Percentiles rank a stretch among this genome's conserved stretches.
phyloP scores from a whole-genome alignment of 1,139 yeast species.

The Suhomyces taliae region DNA sequence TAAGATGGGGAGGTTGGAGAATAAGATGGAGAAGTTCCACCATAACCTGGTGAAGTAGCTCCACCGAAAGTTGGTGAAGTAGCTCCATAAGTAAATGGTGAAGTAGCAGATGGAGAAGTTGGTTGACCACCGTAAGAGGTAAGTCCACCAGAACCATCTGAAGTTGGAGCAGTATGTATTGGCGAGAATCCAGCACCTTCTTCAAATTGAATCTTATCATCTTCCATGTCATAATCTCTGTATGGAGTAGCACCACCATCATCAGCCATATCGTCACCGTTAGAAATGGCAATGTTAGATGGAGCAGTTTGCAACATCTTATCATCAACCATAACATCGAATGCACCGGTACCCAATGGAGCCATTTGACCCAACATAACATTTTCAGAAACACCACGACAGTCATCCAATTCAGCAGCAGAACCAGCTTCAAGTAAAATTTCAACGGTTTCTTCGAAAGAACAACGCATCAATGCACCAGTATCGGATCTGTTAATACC shows the following conservation, averaged over 20 bases:
- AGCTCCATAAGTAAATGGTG: constrained; percentile 50
- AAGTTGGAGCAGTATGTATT: constrained; percentile 80
- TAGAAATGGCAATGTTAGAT: constrained; percentile 46
- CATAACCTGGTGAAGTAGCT: constrained; percentile 64
- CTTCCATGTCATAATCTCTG: constrained; percentile 76
- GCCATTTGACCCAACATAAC: constrained; percentile 98
- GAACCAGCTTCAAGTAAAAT: constrained; percentile 97
- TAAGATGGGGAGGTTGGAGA: constrained; percentile 49
- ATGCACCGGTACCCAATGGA: constrained; percentile 97
- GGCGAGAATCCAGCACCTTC: constrained; percentile 94
- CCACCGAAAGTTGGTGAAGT: constrained; percentile 56
- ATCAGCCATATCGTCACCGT: constrained; percentile 30
- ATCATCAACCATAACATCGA: constrained; percentile 94
- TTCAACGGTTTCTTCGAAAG: constrained; percentile 98
- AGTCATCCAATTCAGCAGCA: constrained; percentile 94
- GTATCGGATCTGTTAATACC: constrained; percentile 99
- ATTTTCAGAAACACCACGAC: constrained; percentile 98
- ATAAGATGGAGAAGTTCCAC: constrained; percentile 53
- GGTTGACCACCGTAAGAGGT: constrained; percentile 85
- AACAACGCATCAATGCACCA: constrained; percentile 98
- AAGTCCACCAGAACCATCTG: constrained; percentile 85
- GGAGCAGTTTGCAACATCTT: constrained; percentile 73
- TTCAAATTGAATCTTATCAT: constrained; percentile 71
- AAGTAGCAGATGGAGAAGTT: constrained; percentile 52
- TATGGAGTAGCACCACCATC: constrained; percentile 97